Evolutionary conservation across 768 basidiomycete species (phyloP), one percentile per base, ranked within the genome.

Genomic region (Strobilomyces confusus): DNA sequence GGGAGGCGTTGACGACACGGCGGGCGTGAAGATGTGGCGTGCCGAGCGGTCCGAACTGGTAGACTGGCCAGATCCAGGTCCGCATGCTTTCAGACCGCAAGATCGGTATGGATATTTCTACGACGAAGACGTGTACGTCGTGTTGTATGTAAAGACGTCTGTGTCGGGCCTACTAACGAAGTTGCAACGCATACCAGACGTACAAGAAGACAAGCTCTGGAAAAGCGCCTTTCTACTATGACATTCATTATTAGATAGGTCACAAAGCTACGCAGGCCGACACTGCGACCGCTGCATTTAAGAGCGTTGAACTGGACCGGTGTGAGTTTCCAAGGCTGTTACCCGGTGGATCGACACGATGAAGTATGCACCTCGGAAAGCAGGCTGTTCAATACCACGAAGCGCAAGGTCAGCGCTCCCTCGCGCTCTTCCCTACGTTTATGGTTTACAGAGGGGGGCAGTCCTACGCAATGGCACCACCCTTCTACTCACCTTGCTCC

Each of bases 301-400:
- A 83, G 73, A 81, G 82, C 7, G 82, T 84, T 12, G 83, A 85
- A 62, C 71, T 84, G 1, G 84, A 86, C 55, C 83, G 85, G 58
- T 75, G 54, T 41, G 32, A 33, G 34, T 37, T 44, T 52, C 7
- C 11, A 30, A n/a, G 22, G 4, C 12, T 22, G 12, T 23, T 22
- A 23, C 33, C 38, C 12, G 43, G n/a, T 25, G n/a, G 23, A 25
- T 43, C 14, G 25, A 26, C 3, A 6, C 17, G 23, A 3, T 8
- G 7, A 54, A 17, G n/a, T 23, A 30, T 15, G 50, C 51, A 33
- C 40, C 74, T 84, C 8, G 72, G 78, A 43, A 82, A 80, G n/a
- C 65, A 61, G 29, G 78, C 82, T 0, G 77, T 83, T 0, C 80
- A 82, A 67, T 83, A 80, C 61, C 42, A 83, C 48, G 84, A 86